Evolutionary conservation across 306 rosid species (phyloP).

Genomic region (Acmispon strigosus): DNA sequence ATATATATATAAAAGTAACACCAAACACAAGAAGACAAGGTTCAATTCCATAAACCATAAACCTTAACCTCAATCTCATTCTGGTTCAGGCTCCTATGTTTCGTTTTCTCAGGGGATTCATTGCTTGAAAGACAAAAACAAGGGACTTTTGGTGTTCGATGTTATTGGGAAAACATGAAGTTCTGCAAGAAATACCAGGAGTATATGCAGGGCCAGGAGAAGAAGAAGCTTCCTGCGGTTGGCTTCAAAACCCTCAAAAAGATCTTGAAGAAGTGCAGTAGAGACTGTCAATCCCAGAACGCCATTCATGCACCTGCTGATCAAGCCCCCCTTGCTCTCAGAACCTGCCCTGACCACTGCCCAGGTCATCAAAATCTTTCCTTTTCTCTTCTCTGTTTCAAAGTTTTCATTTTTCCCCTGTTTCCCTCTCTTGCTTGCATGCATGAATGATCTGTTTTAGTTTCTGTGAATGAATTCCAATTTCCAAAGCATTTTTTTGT

Average conservation of each 20-base stretch:
- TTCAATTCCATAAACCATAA: no score
- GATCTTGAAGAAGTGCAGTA: constrained; percentile 68
- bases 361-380: constrained; percentile 35
- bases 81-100: no score
- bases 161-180: constrained; percentile 51
- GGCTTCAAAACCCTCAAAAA: constrained; percentile 90
- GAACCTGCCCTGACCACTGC: constrained; percentile 63
- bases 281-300: constrained; percentile 33
- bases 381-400: background rate
- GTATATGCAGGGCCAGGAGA: constrained; percentile 74
- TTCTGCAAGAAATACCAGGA: constrained; percentile 87
- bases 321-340: background rate
- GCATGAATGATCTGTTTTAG: constrained; percentile 10
- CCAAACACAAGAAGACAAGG: no score
- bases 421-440: background rate
- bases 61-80: no score
- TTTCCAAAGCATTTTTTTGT: no score
- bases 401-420: background rate
- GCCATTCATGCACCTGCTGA: background rate
- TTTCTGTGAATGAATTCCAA: background rate
- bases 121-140: no score
- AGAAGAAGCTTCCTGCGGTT: constrained; percentile 63
- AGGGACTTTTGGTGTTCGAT: background rate
- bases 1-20: no score
- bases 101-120: no score